Evolutionary conservation across 257 asterid species (phyloP).

Genomic region (Solanum neorickii): DNA sequence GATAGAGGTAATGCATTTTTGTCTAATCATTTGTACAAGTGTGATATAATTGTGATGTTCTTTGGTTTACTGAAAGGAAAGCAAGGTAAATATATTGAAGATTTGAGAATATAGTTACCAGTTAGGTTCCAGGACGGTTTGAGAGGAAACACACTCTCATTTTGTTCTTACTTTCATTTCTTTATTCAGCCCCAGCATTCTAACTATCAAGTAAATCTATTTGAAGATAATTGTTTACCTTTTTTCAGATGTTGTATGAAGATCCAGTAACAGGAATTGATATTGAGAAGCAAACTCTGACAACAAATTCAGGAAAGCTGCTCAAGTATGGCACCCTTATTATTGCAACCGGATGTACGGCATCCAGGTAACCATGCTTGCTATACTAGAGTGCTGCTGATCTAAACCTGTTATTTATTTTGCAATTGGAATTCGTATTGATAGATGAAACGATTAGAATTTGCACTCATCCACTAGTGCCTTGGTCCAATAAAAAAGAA

Average conservation of each 20-base stretch:
- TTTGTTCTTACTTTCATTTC: neutral
- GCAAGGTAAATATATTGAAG: neutral
- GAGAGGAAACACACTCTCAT: neutral
- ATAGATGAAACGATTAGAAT: neutral
- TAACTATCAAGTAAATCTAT: neutral
- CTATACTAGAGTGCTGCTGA: neutral
- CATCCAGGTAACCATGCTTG: slow-evolving; percentile 19
- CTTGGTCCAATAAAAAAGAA: neutral
- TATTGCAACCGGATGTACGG: slow-evolving; percentile 35
- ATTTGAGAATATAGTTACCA: neutral
- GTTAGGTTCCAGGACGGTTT: neutral
- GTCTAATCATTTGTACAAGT: neutral
- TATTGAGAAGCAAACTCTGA: slow-evolving; percentile 30
- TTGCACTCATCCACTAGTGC: neutral
- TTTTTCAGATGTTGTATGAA: slow-evolving; percentile 27
- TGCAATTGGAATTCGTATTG: neutral
- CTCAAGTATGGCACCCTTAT: slow-evolving; percentile 43
- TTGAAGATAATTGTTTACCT: neutral
- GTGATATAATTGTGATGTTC: neutral
- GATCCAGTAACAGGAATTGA: slow-evolving; percentile 35
- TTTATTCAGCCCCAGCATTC: neutral
- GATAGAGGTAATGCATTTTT: slow-evolving; percentile 55
- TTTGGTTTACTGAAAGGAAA: neutral
- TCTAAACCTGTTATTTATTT: neutral
- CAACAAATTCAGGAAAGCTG: slow-evolving; percentile 34